Evolutionary conservation across 768 basidiomycete species (phyloP).

Genomic region (Panus rudis): DNA sequence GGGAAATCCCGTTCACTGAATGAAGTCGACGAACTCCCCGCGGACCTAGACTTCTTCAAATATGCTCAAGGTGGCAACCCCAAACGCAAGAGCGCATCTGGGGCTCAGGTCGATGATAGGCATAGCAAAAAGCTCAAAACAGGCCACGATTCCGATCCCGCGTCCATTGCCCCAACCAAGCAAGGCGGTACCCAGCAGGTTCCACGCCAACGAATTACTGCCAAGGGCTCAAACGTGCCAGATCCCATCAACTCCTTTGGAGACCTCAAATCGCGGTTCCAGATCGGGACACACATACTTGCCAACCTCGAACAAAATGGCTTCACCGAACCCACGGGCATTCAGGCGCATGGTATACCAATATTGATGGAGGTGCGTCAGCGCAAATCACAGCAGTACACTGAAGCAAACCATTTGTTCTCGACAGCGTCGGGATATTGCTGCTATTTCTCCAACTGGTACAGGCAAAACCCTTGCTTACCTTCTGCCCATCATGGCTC

Average conservation of each 20-base stretch:
- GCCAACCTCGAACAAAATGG: conserved; percentile 56
- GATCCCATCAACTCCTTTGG: conserved; percentile 50
- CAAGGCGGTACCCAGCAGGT: conserved; percentile 11
- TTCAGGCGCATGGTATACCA: conserved; percentile 76
- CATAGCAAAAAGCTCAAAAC: conserved; percentile 21
- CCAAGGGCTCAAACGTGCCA: conserved; percentile 71
- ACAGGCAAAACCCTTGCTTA: conserved; percentile 96
- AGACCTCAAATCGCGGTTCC: conserved; percentile 49
- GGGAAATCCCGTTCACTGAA: conserved; percentile 16
- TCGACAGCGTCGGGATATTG: conserved; percentile 69
- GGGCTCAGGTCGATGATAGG: not conserved
- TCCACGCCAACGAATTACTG: conserved; percentile 54
- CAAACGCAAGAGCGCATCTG: conserved; percentile 43
- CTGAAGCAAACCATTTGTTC: not conserved
- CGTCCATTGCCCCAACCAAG: conserved; percentile 17
- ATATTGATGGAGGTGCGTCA: conserved; percentile 66
- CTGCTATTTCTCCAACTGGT: conserved; percentile 95
- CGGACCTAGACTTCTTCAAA: conserved; percentile 89
- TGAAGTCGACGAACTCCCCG: conserved; percentile 51
- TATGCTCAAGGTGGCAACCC: conserved; percentile 53
- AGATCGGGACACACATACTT: conserved; percentile 52
- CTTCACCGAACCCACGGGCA: conserved; percentile 66
- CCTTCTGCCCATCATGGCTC: conserved; percentile 71
- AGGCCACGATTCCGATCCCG: conserved; percentile 9
- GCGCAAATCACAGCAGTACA: not conserved